phyloP scores from a whole-genome alignment of 805 yeast species.

The Metschnikowia arizonensis region DNA sequence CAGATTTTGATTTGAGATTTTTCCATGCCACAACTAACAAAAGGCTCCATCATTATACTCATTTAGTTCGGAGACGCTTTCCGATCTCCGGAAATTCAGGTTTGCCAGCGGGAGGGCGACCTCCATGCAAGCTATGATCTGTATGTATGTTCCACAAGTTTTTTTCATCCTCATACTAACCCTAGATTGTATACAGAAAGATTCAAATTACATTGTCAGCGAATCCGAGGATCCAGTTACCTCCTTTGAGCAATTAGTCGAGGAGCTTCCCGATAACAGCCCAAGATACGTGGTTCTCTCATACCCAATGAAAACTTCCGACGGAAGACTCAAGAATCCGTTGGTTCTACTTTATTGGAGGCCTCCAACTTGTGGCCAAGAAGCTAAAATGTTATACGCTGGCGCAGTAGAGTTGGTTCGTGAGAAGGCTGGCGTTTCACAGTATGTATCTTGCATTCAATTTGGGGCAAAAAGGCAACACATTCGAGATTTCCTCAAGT shows the following conservation, averaged over 20 bases:
- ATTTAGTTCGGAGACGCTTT: constrained; percentile 57
- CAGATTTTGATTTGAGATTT: background rate
- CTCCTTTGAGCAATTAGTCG: constrained; percentile 59
- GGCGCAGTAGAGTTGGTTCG: constrained; percentile 82
- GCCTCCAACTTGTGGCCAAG: constrained; percentile 82
- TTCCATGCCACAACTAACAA: constrained; percentile 5
- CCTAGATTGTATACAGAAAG: constrained; percentile 52
- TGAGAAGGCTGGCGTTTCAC: constrained; percentile 71
- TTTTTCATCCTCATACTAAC: constrained; percentile 6
- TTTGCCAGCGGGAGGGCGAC: constrained; percentile 64
- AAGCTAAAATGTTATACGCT: constrained; percentile 82
- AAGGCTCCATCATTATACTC: constrained; percentile 48
- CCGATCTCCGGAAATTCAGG: constrained; percentile 65
- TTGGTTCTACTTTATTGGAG: constrained; percentile 81
- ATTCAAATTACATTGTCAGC: constrained; percentile 46
- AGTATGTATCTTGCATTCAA: constrained; percentile 30
- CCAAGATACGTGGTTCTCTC: constrained; percentile 76
- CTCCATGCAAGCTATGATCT: constrained; percentile 57
- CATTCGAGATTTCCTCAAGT: background rate
- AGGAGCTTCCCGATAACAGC: constrained; percentile 74
- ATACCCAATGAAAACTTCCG: constrained; percentile 64
- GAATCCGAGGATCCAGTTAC: constrained; percentile 47
- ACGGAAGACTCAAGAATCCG: constrained; percentile 73
- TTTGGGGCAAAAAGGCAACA: background rate
- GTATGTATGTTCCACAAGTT: constrained; percentile 30